Base-by-base conservation (phyloP, 352 stramenopile species). In the Phytophthora palmivora region DNA sequence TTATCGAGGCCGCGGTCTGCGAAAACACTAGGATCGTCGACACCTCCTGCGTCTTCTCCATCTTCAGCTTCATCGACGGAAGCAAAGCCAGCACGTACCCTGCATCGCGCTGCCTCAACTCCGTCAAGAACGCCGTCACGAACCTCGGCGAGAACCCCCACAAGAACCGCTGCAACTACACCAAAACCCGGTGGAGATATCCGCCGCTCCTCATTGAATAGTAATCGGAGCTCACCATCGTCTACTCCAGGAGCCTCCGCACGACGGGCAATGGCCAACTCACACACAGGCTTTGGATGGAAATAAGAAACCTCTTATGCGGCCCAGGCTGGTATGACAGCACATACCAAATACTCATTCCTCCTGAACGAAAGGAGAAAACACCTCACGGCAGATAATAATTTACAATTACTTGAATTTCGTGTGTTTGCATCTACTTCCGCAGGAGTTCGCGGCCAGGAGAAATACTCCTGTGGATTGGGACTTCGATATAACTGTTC, bases 281-380 rank as follows among this genome's bases (percentile, higher is more conserved):
- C 65, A 10, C 61, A 67, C 12, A 58, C 61, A 22, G 62, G 66
- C 30, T 70, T 70, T 12, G 60, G 66, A 43, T 75, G 70, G 70
- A 78, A 73, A 36, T 76, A 65, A 68, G 18, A 22, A 14, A 47
- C 11, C 9, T 10, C 32, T 11, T 9, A 49, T 28, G 28, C 18
- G 14, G 53, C 42, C 43, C 34, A 16, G 18, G 48, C 11, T 58
- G 2, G n/a, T n/a, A 12, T 43, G 30, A n/a, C n/a, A n/a, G n/a
- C n/a, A n/a, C n/a, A n/a, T n/a, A n/a, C n/a, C 24, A 28, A 34
- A 34, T 34, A 34, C 10, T n/a, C 33, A 32, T 21, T 54, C 14
- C 39, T 59, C 59, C 42, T 59, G 48, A 45, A 2, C 42, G 48
- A 38, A 54, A 58, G 39, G 48, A 54, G 32, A 4, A 37, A 55